A percentile compares a stretch with the other conserved stretches of the same genome.
Evolutionary conservation across 805 yeast genomes (phyloP).

Genomic region (Ogataea parapolymorpha): DNA sequence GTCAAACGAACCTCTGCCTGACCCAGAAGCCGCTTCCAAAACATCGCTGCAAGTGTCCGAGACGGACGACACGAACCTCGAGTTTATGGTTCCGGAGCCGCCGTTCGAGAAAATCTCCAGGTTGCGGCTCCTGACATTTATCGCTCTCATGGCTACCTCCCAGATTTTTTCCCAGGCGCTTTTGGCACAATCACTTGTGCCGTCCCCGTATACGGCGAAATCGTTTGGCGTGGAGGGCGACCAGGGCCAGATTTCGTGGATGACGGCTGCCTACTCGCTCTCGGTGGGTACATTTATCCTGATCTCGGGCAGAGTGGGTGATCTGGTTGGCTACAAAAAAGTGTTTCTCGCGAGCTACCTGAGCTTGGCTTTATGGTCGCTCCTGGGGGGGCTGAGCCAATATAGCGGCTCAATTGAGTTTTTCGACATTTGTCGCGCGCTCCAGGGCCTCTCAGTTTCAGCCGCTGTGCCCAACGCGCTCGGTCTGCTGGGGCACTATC

Average conservation of each 20-base stretch:
- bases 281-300: slow-evolving; percentile 72
- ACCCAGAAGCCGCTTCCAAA: neutral
- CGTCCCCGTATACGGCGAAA: slow-evolving; percentile 29
- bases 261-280: slow-evolving; percentile 66
- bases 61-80: neutral
- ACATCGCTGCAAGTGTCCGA: neutral
- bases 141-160: slow-evolving; percentile 19
- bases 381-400: slow-evolving; percentile 55
- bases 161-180: slow-evolving; percentile 41
- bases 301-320: slow-evolving; percentile 69
- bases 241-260: slow-evolving; percentile 51
- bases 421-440: slow-evolving; percentile 53
- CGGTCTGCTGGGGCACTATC: slow-evolving; percentile 50
- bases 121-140: slow-evolving; percentile 12
- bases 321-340: slow-evolving; percentile 59
- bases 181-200: slow-evolving; percentile 31
- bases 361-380: slow-evolving; percentile 55
- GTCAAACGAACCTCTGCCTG: neutral
- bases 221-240: slow-evolving; percentile 27
- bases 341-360: slow-evolving; percentile 53
- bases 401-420: slow-evolving; percentile 48
- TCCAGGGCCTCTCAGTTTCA: slow-evolving; percentile 66
- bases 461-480: slow-evolving; percentile 56
- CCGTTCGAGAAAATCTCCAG: slow-evolving; percentile 19
- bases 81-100: slow-evolving; percentile 13